These are phyloP conservation scores for Phytophthora sp. DNA, from an alignment of 352 stramenopile species.

Conservation along the genomic window DNA sequence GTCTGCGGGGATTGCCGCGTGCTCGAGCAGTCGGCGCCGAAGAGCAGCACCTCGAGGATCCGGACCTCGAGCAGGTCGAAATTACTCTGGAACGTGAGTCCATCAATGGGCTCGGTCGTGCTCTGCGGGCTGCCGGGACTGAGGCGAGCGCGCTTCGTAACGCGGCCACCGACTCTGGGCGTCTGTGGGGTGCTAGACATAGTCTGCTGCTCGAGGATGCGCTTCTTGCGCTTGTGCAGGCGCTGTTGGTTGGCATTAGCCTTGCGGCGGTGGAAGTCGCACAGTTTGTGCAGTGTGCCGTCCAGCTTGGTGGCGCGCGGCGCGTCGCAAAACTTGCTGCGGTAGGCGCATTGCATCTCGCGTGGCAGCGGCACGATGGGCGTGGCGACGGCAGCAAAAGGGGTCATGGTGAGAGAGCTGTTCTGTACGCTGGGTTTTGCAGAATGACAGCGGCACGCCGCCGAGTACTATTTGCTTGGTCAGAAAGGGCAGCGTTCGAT, in stretches of 20 bases:
- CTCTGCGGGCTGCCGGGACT: slow-evolving; percentile 28
- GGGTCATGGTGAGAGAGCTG: background rate
- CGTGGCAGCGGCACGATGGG: slow-evolving; percentile 14
- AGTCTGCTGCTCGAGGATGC: slow-evolving; percentile 33
- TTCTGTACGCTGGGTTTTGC: slow-evolving; percentile 9
- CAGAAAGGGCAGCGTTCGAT: background rate
- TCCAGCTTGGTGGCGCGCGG: slow-evolving; percentile 52
- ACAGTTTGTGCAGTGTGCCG: slow-evolving; percentile 56
- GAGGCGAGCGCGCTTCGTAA: slow-evolving; percentile 18
- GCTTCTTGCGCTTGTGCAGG: slow-evolving; percentile 48
- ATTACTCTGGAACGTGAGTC: slow-evolving; percentile 28
- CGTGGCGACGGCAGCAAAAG: background rate
- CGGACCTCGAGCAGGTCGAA: slow-evolving; percentile 44
- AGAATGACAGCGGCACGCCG: slow-evolving; percentile 32
- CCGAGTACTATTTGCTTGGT: slow-evolving; percentile 32
- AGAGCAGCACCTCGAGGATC: slow-evolving; percentile 48
- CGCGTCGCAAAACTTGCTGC: slow-evolving; percentile 53
- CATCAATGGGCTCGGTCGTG: slow-evolving; percentile 26
- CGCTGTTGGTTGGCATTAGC: slow-evolving; percentile 62
- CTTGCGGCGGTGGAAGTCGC: slow-evolving; percentile 57
- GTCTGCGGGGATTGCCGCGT: slow-evolving; percentile 1
- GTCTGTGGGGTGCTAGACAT: slow-evolving; percentile 16
- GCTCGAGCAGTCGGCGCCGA: slow-evolving; percentile 25
- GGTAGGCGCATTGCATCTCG: slow-evolving; percentile 53
- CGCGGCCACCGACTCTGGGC: background rate